Conservation (phyloP, 805 yeast species). For the Zygoascus flipseniorum region DNA sequence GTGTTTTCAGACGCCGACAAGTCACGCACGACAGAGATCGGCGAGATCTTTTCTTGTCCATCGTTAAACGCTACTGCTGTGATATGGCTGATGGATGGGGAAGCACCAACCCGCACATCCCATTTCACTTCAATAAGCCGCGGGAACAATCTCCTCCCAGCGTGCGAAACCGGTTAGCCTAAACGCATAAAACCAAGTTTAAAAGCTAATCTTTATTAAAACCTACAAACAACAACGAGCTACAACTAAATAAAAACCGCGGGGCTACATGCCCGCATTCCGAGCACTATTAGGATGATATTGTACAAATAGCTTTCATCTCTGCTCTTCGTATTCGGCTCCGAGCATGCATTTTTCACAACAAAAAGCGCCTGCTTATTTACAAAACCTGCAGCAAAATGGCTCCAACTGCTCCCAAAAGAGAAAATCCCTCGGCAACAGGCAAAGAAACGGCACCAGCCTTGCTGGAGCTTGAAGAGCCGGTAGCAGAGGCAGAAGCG, state of each 20-base stretch:
- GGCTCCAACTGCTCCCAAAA: constrained; percentile 16
- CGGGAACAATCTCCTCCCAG: no score
- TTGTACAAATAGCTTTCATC: background rate
- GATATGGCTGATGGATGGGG: no score
- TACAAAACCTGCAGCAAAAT: constrained; percentile 18
- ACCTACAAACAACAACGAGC: background rate
- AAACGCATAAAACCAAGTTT: no score
- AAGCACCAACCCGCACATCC: no score
- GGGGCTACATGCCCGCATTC: background rate
- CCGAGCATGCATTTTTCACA: background rate
- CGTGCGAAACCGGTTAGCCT: no score
- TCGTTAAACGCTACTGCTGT: background rate
- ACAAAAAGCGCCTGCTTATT: constrained; percentile 5
- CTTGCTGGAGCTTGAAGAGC: constrained; percentile 14
- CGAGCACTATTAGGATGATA: background rate
- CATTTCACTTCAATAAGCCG: no score
- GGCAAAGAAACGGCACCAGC: constrained; percentile 13
- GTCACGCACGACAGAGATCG: constrained; percentile 39
- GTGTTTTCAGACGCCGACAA: constrained; percentile 49
- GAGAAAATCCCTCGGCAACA: constrained; percentile 12
- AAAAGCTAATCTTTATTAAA: background rate
- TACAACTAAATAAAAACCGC: background rate
- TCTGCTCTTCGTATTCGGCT: background rate
- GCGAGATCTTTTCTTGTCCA: constrained; percentile 24
- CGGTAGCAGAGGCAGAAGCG: constrained; percentile 7